phyloP scores from a whole-genome alignment of 805 yeast species.

The Candida piceae region DNA sequence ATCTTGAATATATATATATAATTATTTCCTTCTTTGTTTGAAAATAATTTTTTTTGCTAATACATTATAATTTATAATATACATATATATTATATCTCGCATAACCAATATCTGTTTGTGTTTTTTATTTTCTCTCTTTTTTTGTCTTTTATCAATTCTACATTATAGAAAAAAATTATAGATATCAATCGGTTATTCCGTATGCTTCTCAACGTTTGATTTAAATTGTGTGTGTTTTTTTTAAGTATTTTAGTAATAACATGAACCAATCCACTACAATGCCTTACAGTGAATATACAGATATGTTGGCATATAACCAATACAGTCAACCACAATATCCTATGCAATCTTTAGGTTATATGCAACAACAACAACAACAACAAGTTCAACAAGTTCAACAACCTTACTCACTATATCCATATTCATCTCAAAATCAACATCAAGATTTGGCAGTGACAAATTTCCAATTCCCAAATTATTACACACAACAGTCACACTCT shows the following conservation, averaged over 20 bases:
- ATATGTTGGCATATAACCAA: slow-evolving; percentile 11
- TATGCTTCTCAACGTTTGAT: too few species aligned
- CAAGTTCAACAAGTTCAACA: slow-evolving; percentile 6
- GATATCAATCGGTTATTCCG: too few species aligned
- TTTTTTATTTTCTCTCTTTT: too few species aligned
- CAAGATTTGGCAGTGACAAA: background rate
- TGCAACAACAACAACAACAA: slow-evolving; percentile 4
- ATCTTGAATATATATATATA: too few species aligned
- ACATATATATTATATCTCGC: too few species aligned
- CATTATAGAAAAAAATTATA: too few species aligned
- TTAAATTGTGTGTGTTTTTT: background rate
- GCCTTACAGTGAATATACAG: slow-evolving; percentile 12
- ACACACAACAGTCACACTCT: background rate
- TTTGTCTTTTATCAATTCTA: too few species aligned
- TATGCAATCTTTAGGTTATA: slow-evolving; percentile 6
- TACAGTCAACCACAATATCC: slow-evolving; percentile 5
- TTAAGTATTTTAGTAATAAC: too few species aligned
- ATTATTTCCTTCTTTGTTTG: too few species aligned
- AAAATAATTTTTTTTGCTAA: too few species aligned
- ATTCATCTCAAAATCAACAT: slow-evolving; percentile 1
- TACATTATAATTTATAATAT: too few species aligned
- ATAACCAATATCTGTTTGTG: too few species aligned
- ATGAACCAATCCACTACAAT: slow-evolving; percentile 10
- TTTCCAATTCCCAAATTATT: slow-evolving; percentile 4
- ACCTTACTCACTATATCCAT: background rate